These are phyloP conservation scores for Eutrema salsugineum DNA, from an alignment of 441 rosid species.

Conservation along the genomic window DNA sequence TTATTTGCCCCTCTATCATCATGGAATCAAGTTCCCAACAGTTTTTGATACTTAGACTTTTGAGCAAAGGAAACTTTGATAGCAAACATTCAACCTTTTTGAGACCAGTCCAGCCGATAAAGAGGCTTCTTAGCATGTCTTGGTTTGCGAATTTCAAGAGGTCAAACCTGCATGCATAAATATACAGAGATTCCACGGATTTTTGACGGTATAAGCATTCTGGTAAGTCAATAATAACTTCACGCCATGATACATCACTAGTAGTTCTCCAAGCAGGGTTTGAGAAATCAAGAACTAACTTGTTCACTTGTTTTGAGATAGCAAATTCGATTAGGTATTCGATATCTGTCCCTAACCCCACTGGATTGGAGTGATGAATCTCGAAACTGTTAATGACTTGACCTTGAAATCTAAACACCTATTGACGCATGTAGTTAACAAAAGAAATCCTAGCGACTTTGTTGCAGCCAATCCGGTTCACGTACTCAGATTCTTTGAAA, in stretches of 20 bases:
- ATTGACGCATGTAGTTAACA: not conserved
- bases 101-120: not conserved
- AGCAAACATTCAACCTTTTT: not conserved
- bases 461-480: too few relatives aligned
- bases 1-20: constrained; percentile 4
- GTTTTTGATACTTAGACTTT: constrained; percentile 31
- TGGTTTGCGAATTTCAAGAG: not conserved
- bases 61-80: constrained; percentile 18
- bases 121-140: not conserved
- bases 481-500: too few relatives aligned
- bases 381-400: not conserved
- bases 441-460: not conserved
- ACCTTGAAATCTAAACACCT: not conserved
- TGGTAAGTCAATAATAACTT: constrained; percentile 23
- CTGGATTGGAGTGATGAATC: constrained; percentile 12
- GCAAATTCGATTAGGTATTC: constrained; percentile 23
- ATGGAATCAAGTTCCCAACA: constrained; percentile 31
- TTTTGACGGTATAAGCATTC: not conserved
- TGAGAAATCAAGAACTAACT: constrained; percentile 33
- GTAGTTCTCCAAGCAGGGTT: constrained; percentile 3
- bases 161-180: not conserved
- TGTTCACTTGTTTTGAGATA: not conserved
- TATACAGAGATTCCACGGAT: too few relatives aligned
- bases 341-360: not conserved
- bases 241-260: not conserved